Percentiles rank a stretch among this genome's conserved stretches.
These are phyloP conservation scores for Eimeria acervulina DNA, from an alignment of 169 alveolate genomes.

Conservation along the genomic window DNA sequence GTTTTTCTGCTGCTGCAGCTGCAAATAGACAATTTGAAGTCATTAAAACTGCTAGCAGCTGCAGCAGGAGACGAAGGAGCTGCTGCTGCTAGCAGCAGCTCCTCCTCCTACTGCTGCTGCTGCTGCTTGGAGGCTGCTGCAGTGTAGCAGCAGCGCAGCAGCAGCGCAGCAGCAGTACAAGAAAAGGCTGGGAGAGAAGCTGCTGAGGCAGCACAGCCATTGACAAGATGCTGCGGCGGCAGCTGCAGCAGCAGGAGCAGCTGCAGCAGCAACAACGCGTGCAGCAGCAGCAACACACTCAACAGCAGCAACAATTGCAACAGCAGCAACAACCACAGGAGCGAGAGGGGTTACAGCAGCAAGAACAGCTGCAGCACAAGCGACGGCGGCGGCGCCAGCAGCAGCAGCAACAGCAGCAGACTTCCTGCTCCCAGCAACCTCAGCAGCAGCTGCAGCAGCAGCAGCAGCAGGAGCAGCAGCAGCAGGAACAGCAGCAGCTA, in stretches of 20 bases:
- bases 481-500: no score
- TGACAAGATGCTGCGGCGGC: not conserved
- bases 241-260: conserved; percentile 29
- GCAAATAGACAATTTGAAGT: no score
- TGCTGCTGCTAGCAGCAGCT: conserved; percentile 4
- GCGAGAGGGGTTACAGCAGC: not conserved
- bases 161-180: conserved; percentile 18
- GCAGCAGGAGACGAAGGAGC: not conserved
- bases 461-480: conserved; percentile 68
- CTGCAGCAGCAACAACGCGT: no score
- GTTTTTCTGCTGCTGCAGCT: no score
- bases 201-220: not conserved
- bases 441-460: conserved; percentile 14
- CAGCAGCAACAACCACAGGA: not conserved
- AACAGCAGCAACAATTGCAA: no score
- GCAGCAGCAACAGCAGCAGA: conserved; percentile 18
- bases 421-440: no score
- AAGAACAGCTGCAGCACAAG: not conserved
- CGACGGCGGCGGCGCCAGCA: no score
- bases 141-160: no score
- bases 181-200: not conserved
- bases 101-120: no score
- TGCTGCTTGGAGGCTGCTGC: no score
- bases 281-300: not conserved
- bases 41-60: not conserved